Conservation (phyloP, 208 protist species). For the Trypanosoma theileri region DNA sequence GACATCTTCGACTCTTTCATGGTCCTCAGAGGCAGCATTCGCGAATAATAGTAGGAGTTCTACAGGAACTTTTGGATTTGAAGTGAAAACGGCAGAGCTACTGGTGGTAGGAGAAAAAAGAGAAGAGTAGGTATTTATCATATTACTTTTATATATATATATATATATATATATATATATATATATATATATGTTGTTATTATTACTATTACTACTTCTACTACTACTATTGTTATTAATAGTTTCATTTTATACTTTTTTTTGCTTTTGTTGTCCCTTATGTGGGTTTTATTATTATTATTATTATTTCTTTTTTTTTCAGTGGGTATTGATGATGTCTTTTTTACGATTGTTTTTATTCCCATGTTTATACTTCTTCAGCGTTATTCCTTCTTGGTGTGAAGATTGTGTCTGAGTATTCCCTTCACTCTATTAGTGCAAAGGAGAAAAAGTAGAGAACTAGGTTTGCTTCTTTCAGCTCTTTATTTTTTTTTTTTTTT, state of each 20-base stretch:
- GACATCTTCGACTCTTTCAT: slow-evolving; percentile 5
- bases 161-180: slow-evolving; percentile 11
- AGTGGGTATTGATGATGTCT: too few relatives aligned
- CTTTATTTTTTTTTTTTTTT: slow-evolving; percentile 22
- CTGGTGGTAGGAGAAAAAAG: slow-evolving; percentile 33
- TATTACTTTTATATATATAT: slow-evolving; percentile 2
- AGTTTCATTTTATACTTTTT: too few relatives aligned
- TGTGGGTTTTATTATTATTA: too few relatives aligned
- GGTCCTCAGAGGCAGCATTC: neutral
- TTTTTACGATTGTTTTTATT: too few relatives aligned
- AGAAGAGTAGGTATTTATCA: neutral
- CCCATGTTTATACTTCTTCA: too few relatives aligned
- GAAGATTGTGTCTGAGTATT: too few relatives aligned
- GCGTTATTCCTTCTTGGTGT: too few relatives aligned
- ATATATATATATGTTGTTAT: neutral
- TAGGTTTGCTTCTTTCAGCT: slow-evolving; percentile 23
- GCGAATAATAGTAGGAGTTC: neutral
- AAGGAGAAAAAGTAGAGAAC: neutral
- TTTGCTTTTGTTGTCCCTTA: too few relatives aligned
- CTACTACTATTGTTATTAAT: neutral
- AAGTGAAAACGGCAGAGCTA: slow-evolving; percentile 51
- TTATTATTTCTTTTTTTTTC: too few relatives aligned
- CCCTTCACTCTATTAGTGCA: too few relatives aligned
- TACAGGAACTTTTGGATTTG: slow-evolving; percentile 30
- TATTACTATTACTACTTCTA: neutral